Conservation (phyloP, 78 protist species). For the Capsaspora owczarzaki region DNA sequence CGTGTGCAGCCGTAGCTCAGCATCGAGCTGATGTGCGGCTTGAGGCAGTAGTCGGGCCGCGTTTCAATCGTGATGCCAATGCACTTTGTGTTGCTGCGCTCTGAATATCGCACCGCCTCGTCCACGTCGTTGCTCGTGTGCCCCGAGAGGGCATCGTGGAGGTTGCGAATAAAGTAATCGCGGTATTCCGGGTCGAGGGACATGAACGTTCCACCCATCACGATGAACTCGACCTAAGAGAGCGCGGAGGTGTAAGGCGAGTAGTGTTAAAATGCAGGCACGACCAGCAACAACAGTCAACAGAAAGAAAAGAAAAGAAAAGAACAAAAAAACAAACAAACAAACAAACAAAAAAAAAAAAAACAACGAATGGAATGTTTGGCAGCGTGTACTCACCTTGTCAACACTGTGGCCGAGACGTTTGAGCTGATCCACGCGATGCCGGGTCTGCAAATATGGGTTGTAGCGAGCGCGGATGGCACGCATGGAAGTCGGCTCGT, state of each 20-base stretch:
- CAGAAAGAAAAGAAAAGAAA: no score
- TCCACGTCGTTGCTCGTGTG: slow-evolving; percentile 68
- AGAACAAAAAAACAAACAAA: no score
- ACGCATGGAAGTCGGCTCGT: slow-evolving; percentile 95
- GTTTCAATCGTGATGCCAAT: slow-evolving; percentile 94
- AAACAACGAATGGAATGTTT: no score
- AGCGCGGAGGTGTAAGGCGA: background rate
- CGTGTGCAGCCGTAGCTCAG: slow-evolving; percentile 81
- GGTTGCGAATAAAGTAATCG: slow-evolving; percentile 74
- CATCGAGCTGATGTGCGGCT: slow-evolving; percentile 50
- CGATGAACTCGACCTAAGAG: slow-evolving; percentile 75
- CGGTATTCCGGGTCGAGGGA: slow-evolving; percentile 75
- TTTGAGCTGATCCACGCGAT: slow-evolving; percentile 79
- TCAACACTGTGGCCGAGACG: slow-evolving; percentile 86
- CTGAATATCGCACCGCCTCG: slow-evolving; percentile 70
- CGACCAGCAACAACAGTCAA: no score
- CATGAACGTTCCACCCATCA: slow-evolving; percentile 98
- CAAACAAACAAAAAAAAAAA: no score
- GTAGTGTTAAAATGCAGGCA: background rate
- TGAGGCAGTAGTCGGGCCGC: slow-evolving; percentile 93
- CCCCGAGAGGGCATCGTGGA: slow-evolving; percentile 94
- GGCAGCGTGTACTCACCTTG: slow-evolving; percentile 35
- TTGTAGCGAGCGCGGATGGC: slow-evolving; percentile 93
- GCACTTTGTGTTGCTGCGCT: slow-evolving; percentile 71
- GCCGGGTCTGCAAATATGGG: slow-evolving; percentile 77